Conservation (phyloP, 345 rosid species). For the Eucalyptus pumila region DNA sequence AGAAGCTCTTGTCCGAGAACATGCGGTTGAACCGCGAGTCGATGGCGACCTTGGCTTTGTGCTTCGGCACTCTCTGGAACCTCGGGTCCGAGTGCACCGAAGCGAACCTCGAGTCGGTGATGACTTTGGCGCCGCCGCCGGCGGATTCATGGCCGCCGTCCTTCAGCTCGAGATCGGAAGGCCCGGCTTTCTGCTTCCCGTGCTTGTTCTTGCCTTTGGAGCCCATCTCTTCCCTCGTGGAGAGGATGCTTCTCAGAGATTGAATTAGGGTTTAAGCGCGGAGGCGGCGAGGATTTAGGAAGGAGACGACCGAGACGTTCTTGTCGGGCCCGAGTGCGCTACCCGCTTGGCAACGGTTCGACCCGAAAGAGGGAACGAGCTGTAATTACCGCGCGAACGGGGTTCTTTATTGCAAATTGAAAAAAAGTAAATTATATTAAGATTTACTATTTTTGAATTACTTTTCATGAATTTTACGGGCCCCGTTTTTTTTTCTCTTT, state of each 20-base stretch:
- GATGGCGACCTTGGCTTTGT: slow-evolving; percentile 49
- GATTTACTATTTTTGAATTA: neutral
- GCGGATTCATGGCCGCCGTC: neutral
- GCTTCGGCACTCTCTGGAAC: slow-evolving; percentile 65
- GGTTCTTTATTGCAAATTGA: neutral
- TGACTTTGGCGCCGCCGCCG: slow-evolving; percentile 6
- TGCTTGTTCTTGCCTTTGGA: slow-evolving; percentile 2
- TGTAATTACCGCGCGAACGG: neutral
- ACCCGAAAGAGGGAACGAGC: neutral
- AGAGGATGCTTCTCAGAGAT: neutral
- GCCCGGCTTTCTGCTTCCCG: neutral
- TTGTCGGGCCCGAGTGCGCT: neutral
- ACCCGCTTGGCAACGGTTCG: neutral
- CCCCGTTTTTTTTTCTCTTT: neutral
- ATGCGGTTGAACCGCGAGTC: slow-evolving; percentile 62
- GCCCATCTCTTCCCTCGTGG: neutral
- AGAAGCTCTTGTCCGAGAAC: slow-evolving; percentile 48
- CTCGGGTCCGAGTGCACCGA: slow-evolving; percentile 69
- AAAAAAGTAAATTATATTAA: neutral
- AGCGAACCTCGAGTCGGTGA: slow-evolving; percentile 60
- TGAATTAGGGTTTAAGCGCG: neutral
- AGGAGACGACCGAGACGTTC: neutral
- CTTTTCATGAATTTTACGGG: neutral
- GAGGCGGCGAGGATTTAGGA: neutral
- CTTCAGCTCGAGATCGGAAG: neutral